Base-by-base conservation (phyloP, 2,329 filamentous ascomycete genomes). In the Phialophora expanda region DNA sequence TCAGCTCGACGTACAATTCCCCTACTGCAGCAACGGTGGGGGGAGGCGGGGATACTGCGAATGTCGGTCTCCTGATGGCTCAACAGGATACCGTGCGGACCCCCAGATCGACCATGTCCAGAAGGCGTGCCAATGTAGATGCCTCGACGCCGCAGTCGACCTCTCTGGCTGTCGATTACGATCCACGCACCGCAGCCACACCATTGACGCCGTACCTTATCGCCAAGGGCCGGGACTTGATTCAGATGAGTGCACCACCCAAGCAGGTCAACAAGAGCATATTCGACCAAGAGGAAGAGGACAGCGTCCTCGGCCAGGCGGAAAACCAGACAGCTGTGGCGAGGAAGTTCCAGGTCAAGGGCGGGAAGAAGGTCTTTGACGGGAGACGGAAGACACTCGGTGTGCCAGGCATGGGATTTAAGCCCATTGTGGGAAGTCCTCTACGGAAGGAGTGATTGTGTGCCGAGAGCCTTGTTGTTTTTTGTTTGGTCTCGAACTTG, bases 351-450 rank as follows among this genome's bases (percentile, higher is more conserved):
- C 61, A 66, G 34, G 64, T 68, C 61, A 70, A 71, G 66, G 67
- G 68, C 62, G 79, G 87, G 67, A 83, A 86, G 77, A 83, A 87
- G 56, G 79, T 93, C 67, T 87, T 91, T 83, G 87, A 89, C 11
- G 90, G 90, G 0, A 83, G 90, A 67, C 84, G 91, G 67, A 92
- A 91, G 85, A 94, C 89, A 11, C 57, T 69, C 12, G 66, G 64
- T 7, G 57, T 53, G 24, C 56, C 63, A n/a, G 66, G 51, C 74
- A 76, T 92, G 76, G 89, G 91, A 74, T 92, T 89, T 80, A 89
- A 89, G 34, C 91, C 90, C 32, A 90, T 90, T 78, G 80, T 92
- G 65, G 88, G 85, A 20, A 93, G 90, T 76, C 91, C 90, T 1
- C 78, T 93, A 71, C 84, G 67, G 61, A 69, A 61, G 48, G 66